A percentile compares a stretch with the other conserved stretches of the same genome.
phyloP scores from a whole-genome alignment of 1,139 yeast genomes.

The Geotrichum reessii region DNA sequence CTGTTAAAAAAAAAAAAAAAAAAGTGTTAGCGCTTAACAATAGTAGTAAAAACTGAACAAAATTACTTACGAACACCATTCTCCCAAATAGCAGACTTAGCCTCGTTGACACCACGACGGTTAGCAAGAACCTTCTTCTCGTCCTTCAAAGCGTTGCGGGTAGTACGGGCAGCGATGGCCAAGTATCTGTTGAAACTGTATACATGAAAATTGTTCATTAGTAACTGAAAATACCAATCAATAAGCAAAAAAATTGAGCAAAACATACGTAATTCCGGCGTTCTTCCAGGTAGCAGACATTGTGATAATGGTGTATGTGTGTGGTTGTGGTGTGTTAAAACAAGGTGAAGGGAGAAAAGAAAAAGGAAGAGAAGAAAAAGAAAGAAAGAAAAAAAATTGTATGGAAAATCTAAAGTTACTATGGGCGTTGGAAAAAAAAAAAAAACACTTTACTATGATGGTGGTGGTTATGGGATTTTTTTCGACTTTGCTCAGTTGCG shows the following conservation, averaged over 20 bases:
- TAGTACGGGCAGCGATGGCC: constrained; percentile 83
- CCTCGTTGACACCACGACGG: constrained; percentile 71
- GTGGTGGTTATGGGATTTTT: neutral
- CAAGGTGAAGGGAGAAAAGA: neutral
- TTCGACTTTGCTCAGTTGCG: neutral
- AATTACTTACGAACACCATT: constrained; percentile 52
- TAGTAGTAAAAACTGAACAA: neutral
- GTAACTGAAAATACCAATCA: neutral
- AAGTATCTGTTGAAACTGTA: constrained; percentile 75
- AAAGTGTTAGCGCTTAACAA: neutral
- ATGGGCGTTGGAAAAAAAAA: neutral
- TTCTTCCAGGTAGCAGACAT: constrained; percentile 29
- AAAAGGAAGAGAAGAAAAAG: neutral
- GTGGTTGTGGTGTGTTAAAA: constrained; percentile 2
- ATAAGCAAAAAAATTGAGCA: neutral
- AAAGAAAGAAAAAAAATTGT: neutral
- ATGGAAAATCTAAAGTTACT: neutral
- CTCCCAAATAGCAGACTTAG: constrained; percentile 64
- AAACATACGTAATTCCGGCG: constrained; percentile 35
- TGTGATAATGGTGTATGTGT: constrained; percentile 7
- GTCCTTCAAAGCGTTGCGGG: constrained; percentile 85
- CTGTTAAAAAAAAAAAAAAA: constrained; percentile 20
- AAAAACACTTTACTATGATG: neutral
- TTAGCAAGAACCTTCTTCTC: constrained; percentile 74
- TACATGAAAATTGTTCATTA: constrained; percentile 1